Percentiles rank a stretch among this genome's conserved stretches.
These are phyloP conservation scores for Wickerhamomyces sp. DNA, from an alignment of 1,139 yeast species.

Conservation along the genomic window DNA sequence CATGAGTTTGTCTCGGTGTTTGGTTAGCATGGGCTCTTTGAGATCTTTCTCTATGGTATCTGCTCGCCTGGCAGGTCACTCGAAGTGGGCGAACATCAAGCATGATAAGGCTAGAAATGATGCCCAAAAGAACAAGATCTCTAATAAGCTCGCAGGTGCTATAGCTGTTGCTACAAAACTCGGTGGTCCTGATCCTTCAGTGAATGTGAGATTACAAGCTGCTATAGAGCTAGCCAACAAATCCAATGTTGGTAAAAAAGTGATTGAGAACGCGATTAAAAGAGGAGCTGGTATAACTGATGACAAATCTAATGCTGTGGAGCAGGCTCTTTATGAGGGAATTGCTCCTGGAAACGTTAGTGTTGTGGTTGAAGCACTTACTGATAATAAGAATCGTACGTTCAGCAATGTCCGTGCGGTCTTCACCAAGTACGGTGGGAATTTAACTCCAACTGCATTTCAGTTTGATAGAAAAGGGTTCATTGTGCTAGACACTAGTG, in stretches of 20 bases:
- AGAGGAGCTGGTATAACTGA: constrained; percentile 68
- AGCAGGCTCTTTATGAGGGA: constrained; percentile 67
- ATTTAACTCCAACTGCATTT: constrained; percentile 72
- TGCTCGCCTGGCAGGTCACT: constrained; percentile 53
- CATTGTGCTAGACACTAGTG: constrained; percentile 42
- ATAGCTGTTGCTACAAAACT: constrained; percentile 69
- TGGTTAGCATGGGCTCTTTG: neutral
- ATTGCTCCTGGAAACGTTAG: constrained; percentile 93
- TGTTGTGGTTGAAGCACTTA: constrained; percentile 74
- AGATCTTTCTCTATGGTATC: constrained; percentile 5
- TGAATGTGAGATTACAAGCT: constrained; percentile 67
- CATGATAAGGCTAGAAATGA: constrained; percentile 95
- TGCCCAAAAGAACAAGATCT: constrained; percentile 64
- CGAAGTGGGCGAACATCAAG: constrained; percentile 92
- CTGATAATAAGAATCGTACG: constrained; percentile 86
- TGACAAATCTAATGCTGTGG: constrained; percentile 36
- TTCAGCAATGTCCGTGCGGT: constrained; percentile 72
- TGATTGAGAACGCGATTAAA: constrained; percentile 80
- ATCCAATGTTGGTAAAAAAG: constrained; percentile 76
- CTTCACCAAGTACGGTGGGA: constrained; percentile 65
- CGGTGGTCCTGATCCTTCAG: constrained; percentile 57
- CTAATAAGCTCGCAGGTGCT: constrained; percentile 67
- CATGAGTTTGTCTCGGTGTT: neutral
- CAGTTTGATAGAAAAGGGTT: constrained; percentile 77
- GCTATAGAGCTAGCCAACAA: constrained; percentile 77